Percentiles rank a stretch among this genome's conserved stretches.
phyloP scores from a whole-genome alignment of 495 filamentous ascomycete genomes.

The Aspergillus panamensis region DNA sequence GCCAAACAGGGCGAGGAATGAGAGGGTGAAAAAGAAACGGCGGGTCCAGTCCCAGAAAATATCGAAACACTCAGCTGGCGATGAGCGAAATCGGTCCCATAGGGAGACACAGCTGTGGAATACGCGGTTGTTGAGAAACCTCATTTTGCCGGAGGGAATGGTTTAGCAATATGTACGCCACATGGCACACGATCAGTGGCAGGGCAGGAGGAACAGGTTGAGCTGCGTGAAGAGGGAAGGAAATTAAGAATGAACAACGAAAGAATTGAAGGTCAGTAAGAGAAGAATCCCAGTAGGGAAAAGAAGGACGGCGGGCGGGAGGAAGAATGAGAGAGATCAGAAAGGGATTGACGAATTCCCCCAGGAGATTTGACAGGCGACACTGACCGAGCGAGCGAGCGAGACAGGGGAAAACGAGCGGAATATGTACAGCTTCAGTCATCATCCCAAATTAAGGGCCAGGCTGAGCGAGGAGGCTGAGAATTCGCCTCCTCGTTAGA shows the following conservation, averaged over 20 bases:
- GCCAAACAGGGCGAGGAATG: slow-evolving; percentile 30
- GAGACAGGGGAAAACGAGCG: background rate
- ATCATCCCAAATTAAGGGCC: background rate
- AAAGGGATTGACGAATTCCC: background rate
- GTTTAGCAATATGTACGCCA: background rate
- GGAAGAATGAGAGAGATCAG: background rate
- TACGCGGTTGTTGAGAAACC: background rate
- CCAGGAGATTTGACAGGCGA: background rate
- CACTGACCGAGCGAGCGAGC: background rate
- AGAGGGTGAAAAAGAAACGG: slow-evolving; percentile 38
- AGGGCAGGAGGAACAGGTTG: background rate
- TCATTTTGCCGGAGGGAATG: slow-evolving; percentile 5
- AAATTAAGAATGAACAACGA: too few species aligned
- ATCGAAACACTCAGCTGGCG: slow-evolving; percentile 27
- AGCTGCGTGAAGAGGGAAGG: too few species aligned
- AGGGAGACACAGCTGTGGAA: slow-evolving; percentile 3
- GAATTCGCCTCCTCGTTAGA: too few species aligned
- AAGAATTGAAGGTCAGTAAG: too few species aligned
- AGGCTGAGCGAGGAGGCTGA: background rate
- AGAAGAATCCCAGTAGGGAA: too few species aligned
- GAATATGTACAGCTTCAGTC: background rate
- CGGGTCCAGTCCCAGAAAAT: slow-evolving; percentile 33
- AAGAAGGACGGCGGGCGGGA: background rate
- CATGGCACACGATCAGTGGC: background rate
- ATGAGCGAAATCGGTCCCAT: slow-evolving; percentile 14